Evolutionary conservation across 2,329 filamentous ascomycete genomes (phyloP).

Genomic region (Chaetomium strumarium): DNA sequence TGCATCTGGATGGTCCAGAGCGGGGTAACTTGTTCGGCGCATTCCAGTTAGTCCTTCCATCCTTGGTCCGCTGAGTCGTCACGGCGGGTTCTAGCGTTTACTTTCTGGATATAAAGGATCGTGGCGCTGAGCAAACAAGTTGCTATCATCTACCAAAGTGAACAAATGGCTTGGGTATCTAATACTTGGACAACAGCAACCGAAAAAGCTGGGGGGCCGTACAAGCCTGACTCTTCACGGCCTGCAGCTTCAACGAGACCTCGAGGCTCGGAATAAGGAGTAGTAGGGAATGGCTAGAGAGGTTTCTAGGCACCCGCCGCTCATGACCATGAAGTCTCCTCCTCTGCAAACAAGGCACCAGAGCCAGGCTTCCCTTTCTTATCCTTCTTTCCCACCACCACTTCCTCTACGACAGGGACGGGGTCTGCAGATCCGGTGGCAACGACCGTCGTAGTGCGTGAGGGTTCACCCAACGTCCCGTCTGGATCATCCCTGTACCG

Average conservation of each 20-base stretch:
- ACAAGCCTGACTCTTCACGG: no score
- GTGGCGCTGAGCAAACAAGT: no score
- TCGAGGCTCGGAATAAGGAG: neutral
- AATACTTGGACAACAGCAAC: no score
- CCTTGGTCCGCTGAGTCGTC: no score
- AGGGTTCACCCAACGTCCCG: neutral
- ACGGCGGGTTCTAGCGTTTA: no score
- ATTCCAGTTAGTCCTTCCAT: no score
- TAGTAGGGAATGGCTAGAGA: neutral
- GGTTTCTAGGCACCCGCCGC: neutral
- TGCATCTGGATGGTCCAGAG: neutral
- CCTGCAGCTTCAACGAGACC: no score
- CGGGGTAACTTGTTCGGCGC: no score
- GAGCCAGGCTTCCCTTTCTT: conserved; percentile 10
- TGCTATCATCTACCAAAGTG: no score
- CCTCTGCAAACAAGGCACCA: conserved; percentile 3
- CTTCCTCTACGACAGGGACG: conserved; percentile 17
- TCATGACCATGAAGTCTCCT: conserved; percentile 10
- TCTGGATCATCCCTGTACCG: conserved; percentile 18
- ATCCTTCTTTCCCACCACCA: conserved; percentile 18
- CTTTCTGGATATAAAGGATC: no score
- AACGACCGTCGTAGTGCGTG: conserved; percentile 3
- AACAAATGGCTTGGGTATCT: no score
- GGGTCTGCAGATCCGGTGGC: conserved; percentile 8
- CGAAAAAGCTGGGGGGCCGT: no score